Base-by-base conservation (phyloP, 257 asterid species). In the Capsicum chinense region DNA sequence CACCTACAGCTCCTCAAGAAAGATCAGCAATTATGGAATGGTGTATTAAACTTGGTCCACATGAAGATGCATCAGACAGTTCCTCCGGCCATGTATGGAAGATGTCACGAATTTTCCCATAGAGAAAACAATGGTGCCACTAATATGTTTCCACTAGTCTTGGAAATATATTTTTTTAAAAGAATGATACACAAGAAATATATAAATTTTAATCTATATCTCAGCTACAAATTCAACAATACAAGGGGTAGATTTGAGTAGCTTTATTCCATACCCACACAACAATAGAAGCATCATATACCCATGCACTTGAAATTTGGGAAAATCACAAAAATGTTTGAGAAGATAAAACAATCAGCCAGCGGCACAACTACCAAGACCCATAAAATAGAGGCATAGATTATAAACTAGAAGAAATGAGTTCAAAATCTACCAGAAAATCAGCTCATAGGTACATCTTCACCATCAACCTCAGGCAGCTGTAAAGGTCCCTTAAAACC, bases 401-500 rank as follows among this genome's bases (percentile, higher is more conserved):
- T 7, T 15, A 33, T 54, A 78, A 78, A 78, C 33, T 33, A 64
- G 66, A 78, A 78, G 14, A 78, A 35, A 33, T 78, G 66, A 54
- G 82, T 54, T 78, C 44, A 78, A 84, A 87, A 78, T 87, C 90
- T 92, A 90, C 99, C 97, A 86, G 88, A 92, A 88, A 85, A 87
- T 94, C 89, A 93, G 85, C 85, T 92, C 68, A 89, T 92, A 87
- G 87, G 78, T 87, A 90, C 87, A 86, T 93, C 98, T 9, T 89
- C 95, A 82, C 92, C 97, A 70, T 94, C 89, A 73, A 88, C 92
- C 88, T 87, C 92, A 56, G 76, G 87, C 85, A 67, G 88, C 85
- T 84, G 94, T 81, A 93, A 44, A 74, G 99, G 98, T 88, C 98
- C 98, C 88, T 93, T 93, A 78, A 93, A 86, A 84, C 92, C 93